A percentile compares a stretch with the other conserved stretches of the same genome.
phyloP scores from a whole-genome alignment of 139 green algal species.

The Chlamydomonas schloesseri region DNA sequence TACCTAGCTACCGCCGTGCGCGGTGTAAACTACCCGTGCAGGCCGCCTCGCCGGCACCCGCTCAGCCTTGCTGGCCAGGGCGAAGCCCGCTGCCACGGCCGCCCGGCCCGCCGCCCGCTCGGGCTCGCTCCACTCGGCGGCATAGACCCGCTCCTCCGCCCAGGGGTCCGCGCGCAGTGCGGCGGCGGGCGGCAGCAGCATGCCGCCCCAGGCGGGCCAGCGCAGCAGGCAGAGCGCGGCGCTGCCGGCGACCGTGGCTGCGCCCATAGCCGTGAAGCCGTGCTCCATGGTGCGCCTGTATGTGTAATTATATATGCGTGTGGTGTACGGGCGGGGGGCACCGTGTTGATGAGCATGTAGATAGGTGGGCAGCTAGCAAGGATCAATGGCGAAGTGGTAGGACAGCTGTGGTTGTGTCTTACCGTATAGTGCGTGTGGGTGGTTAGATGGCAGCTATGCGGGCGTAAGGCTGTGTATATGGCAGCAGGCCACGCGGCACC shows the following conservation, averaged over 20 bases:
- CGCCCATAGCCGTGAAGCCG: constrained; percentile 1
- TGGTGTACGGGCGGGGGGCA: too few relatives aligned
- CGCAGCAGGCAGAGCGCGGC: background rate
- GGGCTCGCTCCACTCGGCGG: background rate
- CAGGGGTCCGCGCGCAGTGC: background rate
- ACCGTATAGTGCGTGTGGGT: too few relatives aligned
- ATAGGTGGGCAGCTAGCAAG: too few relatives aligned
- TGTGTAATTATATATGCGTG: background rate
- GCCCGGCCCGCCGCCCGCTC: background rate
- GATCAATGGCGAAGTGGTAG: too few relatives aligned
- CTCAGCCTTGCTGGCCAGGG: background rate
- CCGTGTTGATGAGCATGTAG: too few relatives aligned
- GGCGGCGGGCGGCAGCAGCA: background rate
- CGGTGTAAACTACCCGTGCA: too few relatives aligned
- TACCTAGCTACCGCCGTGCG: too few relatives aligned
- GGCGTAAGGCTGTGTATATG: too few relatives aligned
- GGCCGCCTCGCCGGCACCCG: background rate
- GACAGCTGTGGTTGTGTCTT: too few relatives aligned
- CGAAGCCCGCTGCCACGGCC: background rate
- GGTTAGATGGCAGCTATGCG: too few relatives aligned
- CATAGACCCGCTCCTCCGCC: constrained; percentile 3
- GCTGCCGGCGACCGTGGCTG: background rate
- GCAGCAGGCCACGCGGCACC: too few relatives aligned
- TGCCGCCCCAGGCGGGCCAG: constrained; percentile 12
- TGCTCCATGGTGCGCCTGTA: background rate